A percentile compares a stretch with the other conserved stretches of the same genome.
These are phyloP conservation scores for Fusarium sp. DNA, from an alignment of 2,329 filamentous ascomycete genomes.

Conservation along the genomic window DNA sequence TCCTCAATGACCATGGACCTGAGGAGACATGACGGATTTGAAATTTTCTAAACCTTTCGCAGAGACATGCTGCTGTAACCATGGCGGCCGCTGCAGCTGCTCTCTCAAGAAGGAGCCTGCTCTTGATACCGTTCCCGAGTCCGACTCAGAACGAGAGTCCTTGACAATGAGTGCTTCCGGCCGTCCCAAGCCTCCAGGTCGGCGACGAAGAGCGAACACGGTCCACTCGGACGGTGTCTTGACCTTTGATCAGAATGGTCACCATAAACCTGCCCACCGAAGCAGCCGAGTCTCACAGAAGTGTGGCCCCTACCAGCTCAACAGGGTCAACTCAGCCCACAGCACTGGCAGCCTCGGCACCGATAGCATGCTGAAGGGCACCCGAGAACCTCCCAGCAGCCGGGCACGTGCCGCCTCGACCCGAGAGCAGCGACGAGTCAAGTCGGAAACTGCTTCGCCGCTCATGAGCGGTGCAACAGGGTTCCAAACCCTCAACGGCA, in stretches of 20 bases:
- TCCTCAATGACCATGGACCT: slow-evolving; percentile 12
- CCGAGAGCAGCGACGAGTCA: slow-evolving; percentile 64
- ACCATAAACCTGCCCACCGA: slow-evolving; percentile 73
- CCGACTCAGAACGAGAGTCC: slow-evolving; percentile 66
- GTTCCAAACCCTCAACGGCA: slow-evolving; percentile 64
- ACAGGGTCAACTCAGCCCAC: slow-evolving; percentile 69
- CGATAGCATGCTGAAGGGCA: slow-evolving; percentile 54
- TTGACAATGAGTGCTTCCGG: slow-evolving; percentile 41
- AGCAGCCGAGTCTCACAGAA: slow-evolving; percentile 71
- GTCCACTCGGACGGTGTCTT: slow-evolving; percentile 70
- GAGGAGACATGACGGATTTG: slow-evolving; percentile 15
- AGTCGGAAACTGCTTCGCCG: slow-evolving; percentile 73
- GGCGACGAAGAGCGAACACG: slow-evolving; percentile 70
- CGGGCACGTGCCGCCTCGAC: slow-evolving; percentile 53
- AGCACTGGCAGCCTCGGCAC: slow-evolving; percentile 62
- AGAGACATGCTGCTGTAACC: slow-evolving; percentile 79
- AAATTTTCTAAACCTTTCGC: slow-evolving; percentile 39
- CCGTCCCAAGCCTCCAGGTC: slow-evolving; percentile 57
- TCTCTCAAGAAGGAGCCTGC: slow-evolving; percentile 70
- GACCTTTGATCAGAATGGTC: slow-evolving; percentile 72
- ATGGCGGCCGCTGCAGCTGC: slow-evolving; percentile 75
- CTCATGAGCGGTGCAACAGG: slow-evolving; percentile 62
- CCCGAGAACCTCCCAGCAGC: slow-evolving; percentile 51
- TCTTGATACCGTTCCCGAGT: slow-evolving; percentile 74
- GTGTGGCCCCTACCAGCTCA: slow-evolving; percentile 71